phyloP scores from a whole-genome alignment of 345 rosid genomes.

The Bruguiera gymnorhiza region DNA sequence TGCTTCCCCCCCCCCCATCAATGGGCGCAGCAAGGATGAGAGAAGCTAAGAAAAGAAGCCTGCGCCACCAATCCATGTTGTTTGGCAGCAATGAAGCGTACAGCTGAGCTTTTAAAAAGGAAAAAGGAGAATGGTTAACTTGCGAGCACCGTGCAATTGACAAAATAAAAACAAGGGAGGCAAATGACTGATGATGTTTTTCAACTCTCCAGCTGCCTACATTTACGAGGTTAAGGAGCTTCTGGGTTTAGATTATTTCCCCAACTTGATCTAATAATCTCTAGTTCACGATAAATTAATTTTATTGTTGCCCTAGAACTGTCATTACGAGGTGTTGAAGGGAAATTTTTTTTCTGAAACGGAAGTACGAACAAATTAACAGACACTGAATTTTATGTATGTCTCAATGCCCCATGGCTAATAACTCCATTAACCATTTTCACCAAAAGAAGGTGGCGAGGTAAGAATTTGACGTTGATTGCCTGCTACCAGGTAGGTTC shows the following conservation, averaged over 20 bases:
- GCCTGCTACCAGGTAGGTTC: too few relatives aligned
- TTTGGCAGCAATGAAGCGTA: neutral
- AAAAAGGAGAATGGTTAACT: neutral
- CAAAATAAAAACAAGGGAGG: slow-evolving; percentile 13
- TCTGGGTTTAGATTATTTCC: too few relatives aligned
- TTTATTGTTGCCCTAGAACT: too few relatives aligned
- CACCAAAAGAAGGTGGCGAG: too few relatives aligned
- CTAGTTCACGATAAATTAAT: too few relatives aligned
- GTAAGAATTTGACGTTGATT: too few relatives aligned
- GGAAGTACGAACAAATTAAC: neutral
- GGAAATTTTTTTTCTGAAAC: neutral
- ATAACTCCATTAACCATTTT: too few relatives aligned
- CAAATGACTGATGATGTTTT: slow-evolving; percentile 10
- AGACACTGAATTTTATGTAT: too few relatives aligned
- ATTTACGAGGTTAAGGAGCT: neutral
- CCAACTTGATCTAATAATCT: too few relatives aligned
- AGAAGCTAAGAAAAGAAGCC: slow-evolving; percentile 35
- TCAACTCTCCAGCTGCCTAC: slow-evolving; percentile 59
- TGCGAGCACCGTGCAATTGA: neutral
- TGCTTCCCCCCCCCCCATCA: slow-evolving; percentile 42
- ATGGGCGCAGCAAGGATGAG: slow-evolving; percentile 47
- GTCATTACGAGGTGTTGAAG: neutral
- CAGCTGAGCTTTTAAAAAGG: neutral
- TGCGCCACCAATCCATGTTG: slow-evolving; percentile 42
- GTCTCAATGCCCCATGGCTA: too few relatives aligned